These are phyloP conservation scores for Cercospora canescens DNA, from an alignment of 2,329 filamentous ascomycete species.

Conservation along the genomic window DNA sequence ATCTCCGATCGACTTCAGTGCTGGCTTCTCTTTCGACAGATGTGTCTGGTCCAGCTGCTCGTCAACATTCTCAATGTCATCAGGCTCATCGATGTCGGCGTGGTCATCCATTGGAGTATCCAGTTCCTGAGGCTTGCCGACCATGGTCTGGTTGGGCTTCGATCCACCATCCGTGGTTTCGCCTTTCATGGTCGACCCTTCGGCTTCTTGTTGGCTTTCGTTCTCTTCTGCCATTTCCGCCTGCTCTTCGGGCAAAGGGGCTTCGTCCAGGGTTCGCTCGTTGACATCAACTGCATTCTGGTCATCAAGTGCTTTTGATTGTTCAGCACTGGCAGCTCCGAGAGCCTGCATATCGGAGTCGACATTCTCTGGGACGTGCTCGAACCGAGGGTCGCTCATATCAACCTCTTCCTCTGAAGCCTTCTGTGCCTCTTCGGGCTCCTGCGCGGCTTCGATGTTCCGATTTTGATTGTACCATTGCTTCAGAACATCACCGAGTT, in stretches of 20 bases:
- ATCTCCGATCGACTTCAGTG: conserved; percentile 42
- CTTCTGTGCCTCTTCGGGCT: conserved; percentile 53
- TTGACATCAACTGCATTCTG: conserved; percentile 70
- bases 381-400: conserved; percentile 79
- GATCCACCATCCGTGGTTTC: conserved; percentile 18
- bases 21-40: conserved; percentile 45
- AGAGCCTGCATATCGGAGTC: conserved; percentile 88
- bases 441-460: conserved; percentile 66
- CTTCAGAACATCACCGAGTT: conserved; percentile 89
- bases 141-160: conserved; percentile 40
- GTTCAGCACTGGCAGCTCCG: conserved; percentile 83
- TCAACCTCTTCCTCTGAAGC: conserved; percentile 53
- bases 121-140: conserved; percentile 46
- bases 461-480: conserved; percentile 87
- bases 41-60: conserved; percentile 73
- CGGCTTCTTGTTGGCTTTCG: conserved; percentile 40
- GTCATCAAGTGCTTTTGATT: conserved; percentile 82
- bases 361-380: conserved; percentile 84
- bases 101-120: conserved; percentile 43
- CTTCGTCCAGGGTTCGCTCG: conserved; percentile 32
- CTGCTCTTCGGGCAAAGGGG: conserved; percentile 29
- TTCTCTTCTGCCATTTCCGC: conserved; percentile 36
- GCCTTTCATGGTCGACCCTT: conserved; percentile 13
- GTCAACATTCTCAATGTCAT: conserved; percentile 46
- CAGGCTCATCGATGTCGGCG: conserved; percentile 36